Evolutionary conservation across 352 stramenopile species (phyloP).

Genomic region (Phytophthora podocarpi): DNA sequence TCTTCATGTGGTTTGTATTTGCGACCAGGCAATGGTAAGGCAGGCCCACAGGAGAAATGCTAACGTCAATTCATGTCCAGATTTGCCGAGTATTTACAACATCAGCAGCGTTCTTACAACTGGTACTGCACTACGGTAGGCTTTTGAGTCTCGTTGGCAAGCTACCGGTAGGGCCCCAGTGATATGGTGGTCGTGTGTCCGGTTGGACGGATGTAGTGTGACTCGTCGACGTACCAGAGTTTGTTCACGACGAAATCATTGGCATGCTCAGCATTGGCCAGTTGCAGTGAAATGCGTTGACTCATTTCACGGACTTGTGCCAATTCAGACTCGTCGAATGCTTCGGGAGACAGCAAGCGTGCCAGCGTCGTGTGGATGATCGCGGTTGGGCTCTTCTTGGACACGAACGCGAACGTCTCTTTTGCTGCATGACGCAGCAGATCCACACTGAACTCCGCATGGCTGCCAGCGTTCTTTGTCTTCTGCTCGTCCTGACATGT

Average conservation of each 20-base stretch:
- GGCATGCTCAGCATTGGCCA: conserved; percentile 9
- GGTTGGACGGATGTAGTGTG: conserved; percentile 53
- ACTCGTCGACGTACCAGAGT: conserved; percentile 68
- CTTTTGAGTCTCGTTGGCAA: background rate
- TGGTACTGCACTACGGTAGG: too few species aligned
- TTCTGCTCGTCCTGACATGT: too few species aligned
- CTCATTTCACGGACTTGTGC: conserved; percentile 38
- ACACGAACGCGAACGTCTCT: conserved; percentile 46
- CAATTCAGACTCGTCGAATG: conserved; percentile 32
- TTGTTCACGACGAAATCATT: conserved; percentile 37
- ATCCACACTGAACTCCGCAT: conserved; percentile 49
- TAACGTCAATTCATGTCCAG: background rate
- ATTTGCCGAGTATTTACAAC: background rate
- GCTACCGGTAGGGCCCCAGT: too few species aligned
- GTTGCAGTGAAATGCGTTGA: conserved; percentile 41
- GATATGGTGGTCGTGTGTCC: conserved; percentile 36
- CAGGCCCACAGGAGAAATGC: background rate
- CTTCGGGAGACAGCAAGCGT: conserved; percentile 47
- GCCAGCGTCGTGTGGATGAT: conserved; percentile 71
- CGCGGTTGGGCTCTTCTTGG: conserved; percentile 23
- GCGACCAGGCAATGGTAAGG: background rate
- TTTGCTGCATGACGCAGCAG: conserved; percentile 42
- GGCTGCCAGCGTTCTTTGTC: conserved; percentile 14
- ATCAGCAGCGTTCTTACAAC: too few species aligned
- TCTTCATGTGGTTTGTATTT: conserved; percentile 12